Evolutionary conservation across 2,329 filamentous ascomycete species (phyloP).

Genomic region (Penicillium sp.): DNA sequence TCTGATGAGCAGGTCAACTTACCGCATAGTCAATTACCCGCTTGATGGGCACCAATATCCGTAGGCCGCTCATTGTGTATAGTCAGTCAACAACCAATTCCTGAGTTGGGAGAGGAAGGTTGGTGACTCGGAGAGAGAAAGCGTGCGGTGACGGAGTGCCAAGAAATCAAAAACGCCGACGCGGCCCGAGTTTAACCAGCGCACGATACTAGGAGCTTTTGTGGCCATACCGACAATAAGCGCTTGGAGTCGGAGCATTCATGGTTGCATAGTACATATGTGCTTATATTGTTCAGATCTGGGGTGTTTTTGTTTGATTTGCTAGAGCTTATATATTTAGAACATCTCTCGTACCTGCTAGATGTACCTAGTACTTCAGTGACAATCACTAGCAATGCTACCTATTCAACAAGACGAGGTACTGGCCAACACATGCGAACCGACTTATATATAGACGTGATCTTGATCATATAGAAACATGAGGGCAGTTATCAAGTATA

Average conservation of each 20-base stretch:
- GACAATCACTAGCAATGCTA: no score
- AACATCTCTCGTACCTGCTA: no score
- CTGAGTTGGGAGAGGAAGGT: constrained; percentile 13
- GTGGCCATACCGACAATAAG: neutral
- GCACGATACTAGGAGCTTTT: constrained; percentile 5
- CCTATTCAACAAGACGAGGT: neutral
- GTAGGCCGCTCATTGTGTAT: constrained; percentile 52
- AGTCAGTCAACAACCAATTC: constrained; percentile 11
- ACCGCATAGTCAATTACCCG: constrained; percentile 86
- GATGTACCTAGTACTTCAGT: no score
- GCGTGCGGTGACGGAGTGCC: constrained; percentile 32
- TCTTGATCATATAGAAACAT: no score
- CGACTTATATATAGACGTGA: no score
- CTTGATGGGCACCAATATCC: constrained; percentile 79
- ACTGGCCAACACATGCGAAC: no score
- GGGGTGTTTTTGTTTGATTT: no score
- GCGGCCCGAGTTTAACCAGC: constrained; percentile 35
- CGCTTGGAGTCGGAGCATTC: constrained; percentile 3
- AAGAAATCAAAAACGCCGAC: constrained; percentile 32
- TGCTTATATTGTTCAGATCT: no score
- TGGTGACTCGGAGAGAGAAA: constrained; percentile 14
- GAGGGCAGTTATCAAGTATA: no score
- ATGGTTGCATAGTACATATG: neutral
- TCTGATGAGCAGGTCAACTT: constrained; percentile 36
- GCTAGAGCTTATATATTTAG: no score